These are phyloP conservation scores for Escallonia rubra DNA, from an alignment of 129 eudicot species.

Conservation along the genomic window DNA sequence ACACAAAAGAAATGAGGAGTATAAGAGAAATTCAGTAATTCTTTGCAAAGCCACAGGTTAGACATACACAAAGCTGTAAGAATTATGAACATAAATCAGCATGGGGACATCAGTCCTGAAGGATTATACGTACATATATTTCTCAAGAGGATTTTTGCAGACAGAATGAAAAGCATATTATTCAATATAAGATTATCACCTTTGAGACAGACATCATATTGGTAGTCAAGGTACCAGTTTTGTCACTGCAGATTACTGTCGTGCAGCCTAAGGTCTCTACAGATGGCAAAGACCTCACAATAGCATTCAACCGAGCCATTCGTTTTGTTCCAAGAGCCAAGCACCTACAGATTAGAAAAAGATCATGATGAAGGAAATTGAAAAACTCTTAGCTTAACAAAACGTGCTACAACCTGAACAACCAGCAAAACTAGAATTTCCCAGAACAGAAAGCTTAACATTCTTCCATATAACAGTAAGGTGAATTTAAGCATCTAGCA, in stretches of 20 bases:
- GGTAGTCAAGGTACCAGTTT: constrained; percentile 98
- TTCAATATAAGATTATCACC: constrained; percentile 32
- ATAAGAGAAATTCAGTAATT: too few species aligned
- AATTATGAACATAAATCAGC: too few species aligned
- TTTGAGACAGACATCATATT: constrained; percentile 98
- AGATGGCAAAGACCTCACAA: constrained; percentile 97
- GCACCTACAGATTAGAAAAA: constrained; percentile 43
- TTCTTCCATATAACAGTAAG: background rate
- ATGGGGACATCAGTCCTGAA: too few species aligned
- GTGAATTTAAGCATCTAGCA: too few species aligned
- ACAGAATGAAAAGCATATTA: background rate
- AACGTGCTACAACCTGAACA: too few species aligned
- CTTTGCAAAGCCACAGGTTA: too few species aligned
- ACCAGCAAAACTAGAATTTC: background rate
- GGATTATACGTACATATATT: too few species aligned
- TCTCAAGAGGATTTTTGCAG: background rate
- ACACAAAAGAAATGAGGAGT: too few species aligned
- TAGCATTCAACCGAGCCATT: constrained; percentile 98
- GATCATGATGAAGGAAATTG: constrained; percentile 1
- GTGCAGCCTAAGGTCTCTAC: constrained; percentile 99
- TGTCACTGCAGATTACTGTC: constrained; percentile 98
- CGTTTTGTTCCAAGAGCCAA: constrained; percentile 99
- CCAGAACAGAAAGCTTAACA: background rate
- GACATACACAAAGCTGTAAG: too few species aligned
- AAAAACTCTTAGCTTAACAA: background rate